Percentiles rank a stretch among this genome's conserved stretches.
Evolutionary conservation across 768 basidiomycete species (phyloP).

Genomic region (Tricholoma matsutake): DNA sequence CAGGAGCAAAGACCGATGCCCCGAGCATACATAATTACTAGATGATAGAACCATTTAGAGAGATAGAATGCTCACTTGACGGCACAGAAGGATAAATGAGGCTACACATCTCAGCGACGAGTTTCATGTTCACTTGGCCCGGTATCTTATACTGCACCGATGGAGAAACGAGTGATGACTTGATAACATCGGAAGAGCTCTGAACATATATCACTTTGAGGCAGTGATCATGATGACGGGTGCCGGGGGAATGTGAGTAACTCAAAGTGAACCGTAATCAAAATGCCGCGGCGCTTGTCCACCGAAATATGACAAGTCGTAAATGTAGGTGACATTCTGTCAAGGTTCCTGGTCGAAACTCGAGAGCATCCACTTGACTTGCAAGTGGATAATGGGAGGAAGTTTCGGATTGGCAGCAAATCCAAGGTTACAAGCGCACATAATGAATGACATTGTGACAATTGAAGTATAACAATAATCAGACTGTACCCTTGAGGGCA

Average conservation of each 20-base stretch:
- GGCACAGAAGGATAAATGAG: not conserved
- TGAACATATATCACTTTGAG: too few species aligned
- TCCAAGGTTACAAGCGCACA: too few species aligned
- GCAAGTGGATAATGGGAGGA: not conserved
- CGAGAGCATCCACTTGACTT: not conserved
- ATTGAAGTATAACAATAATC: too few species aligned
- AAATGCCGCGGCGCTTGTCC: too few species aligned
- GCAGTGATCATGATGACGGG: too few species aligned
- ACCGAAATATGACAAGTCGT: too few species aligned
- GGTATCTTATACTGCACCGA: not conserved
- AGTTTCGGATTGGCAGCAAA: not conserved
- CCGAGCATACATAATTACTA: not conserved
- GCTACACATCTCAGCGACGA: not conserved
- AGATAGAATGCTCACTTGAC: not conserved
- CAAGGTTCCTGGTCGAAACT: not conserved
- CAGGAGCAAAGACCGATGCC: not conserved
- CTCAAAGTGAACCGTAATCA: too few species aligned
- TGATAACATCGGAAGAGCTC: not conserved
- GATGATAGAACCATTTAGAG: not conserved
- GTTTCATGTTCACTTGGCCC: not conserved
- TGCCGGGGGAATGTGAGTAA: too few species aligned
- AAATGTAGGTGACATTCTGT: too few species aligned
- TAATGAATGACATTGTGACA: not conserved
- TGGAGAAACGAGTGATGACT: not conserved
- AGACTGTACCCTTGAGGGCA: too few species aligned